These are phyloP conservation scores for Domatiomyces catenatus DNA, from an alignment of 2,329 filamentous ascomycete genomes.

Conservation along the genomic window DNA sequence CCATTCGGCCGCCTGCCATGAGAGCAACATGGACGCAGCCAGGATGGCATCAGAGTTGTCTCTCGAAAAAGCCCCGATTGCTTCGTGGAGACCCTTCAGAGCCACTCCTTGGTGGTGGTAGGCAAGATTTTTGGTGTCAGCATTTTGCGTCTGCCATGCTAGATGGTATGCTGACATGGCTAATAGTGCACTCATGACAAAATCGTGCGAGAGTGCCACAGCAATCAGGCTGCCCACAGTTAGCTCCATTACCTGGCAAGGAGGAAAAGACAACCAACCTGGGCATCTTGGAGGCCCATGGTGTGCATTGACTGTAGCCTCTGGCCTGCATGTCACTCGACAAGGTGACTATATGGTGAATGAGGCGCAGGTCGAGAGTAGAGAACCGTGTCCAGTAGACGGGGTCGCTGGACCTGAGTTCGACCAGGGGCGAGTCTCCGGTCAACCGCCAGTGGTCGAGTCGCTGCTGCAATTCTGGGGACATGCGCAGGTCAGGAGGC, in stretches of 20 bases:
- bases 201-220: conserved; percentile 65
- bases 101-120: conserved; percentile 79
- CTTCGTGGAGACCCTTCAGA: conserved; percentile 73
- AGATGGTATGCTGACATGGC: conserved; percentile 92
- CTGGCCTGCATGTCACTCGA: conserved; percentile 66
- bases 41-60: conserved; percentile 82
- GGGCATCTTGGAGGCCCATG: conserved; percentile 87
- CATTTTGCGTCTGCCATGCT: conserved; percentile 73
- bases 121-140: conserved; percentile 71
- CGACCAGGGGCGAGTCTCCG: conserved; percentile 71
- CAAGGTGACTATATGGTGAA: conserved; percentile 78
- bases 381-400: conserved; percentile 59
- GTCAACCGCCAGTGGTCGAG: conserved; percentile 74
- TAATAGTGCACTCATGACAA: conserved; percentile 86
- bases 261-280: conserved; percentile 46
- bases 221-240: conserved; percentile 53
- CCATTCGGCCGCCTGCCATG: conserved; percentile 96
- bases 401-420: conserved; percentile 59
- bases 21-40: conserved; percentile 77
- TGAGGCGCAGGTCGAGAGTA: conserved; percentile 66
- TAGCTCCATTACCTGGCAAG: conserved; percentile 12
- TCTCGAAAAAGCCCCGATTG: conserved; percentile 68
- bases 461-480: conserved; percentile 64
- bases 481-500: conserved; percentile 60
- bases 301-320: conserved; percentile 66